phyloP scores from a whole-genome alignment of 164 flowering plant species.

The Berberis vulgaris region DNA sequence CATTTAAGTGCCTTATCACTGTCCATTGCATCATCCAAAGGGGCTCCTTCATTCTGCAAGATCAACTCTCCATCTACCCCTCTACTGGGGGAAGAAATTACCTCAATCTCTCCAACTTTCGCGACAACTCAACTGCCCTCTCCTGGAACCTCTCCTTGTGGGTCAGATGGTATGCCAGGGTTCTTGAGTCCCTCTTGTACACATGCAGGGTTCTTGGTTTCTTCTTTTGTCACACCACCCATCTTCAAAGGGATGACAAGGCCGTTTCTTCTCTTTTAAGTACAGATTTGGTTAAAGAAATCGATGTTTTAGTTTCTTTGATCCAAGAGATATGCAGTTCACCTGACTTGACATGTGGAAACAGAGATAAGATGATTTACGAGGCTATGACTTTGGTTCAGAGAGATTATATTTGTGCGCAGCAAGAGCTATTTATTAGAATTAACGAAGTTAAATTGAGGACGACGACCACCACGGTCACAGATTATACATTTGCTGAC shows the following conservation, averaged over 20 bases:
- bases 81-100: slow-evolving; percentile 53
- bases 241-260: slow-evolving; percentile 11
- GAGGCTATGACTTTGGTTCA: slow-evolving; percentile 33
- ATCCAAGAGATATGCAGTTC: slow-evolving; percentile 30
- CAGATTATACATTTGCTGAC: slow-evolving; percentile 29
- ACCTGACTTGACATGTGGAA: slow-evolving; percentile 37
- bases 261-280: slow-evolving; percentile 26
- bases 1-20: slow-evolving; percentile 54
- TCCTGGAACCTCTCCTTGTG: slow-evolving; percentile 43
- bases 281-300: slow-evolving; percentile 29
- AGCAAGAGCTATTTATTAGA: slow-evolving; percentile 38
- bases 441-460: slow-evolving; percentile 39
- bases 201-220: slow-evolving; percentile 44
- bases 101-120: slow-evolving; percentile 56
- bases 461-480: no score
- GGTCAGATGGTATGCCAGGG: slow-evolving; percentile 59
- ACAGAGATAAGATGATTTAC: slow-evolving; percentile 27
- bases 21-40: slow-evolving; percentile 40
- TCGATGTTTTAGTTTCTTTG: slow-evolving; percentile 32
- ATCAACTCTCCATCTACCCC: slow-evolving; percentile 65
- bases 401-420: slow-evolving; percentile 34
- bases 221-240: slow-evolving; percentile 10
- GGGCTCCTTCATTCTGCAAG: slow-evolving; percentile 52
- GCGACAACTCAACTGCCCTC: slow-evolving; percentile 30
- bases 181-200: slow-evolving; percentile 41